Evolutionary conservation across 2,329 filamentous ascomycete species (phyloP).

Genomic region (Venturia asperata): DNA sequence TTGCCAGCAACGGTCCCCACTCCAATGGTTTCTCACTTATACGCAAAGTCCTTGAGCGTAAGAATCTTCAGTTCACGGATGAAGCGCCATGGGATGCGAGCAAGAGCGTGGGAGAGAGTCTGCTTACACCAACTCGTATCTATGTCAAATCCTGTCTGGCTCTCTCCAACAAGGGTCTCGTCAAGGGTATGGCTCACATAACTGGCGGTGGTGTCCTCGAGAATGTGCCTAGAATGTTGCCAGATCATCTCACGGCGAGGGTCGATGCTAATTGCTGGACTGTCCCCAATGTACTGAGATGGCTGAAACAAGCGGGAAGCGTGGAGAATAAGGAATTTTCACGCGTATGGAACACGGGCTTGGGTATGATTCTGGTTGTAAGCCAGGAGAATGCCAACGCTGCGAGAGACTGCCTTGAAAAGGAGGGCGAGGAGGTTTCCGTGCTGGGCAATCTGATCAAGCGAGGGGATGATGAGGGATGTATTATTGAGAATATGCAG

Average conservation of each 20-base stretch:
- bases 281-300: slow-evolving; percentile 72
- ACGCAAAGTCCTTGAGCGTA: slow-evolving; percentile 72
- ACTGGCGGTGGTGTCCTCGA: slow-evolving; percentile 89
- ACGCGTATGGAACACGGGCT: slow-evolving; percentile 86
- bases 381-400: slow-evolving; percentile 54
- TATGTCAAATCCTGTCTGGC: slow-evolving; percentile 80
- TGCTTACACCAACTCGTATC: slow-evolving; percentile 86
- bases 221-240: slow-evolving; percentile 92
- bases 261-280: slow-evolving; percentile 72
- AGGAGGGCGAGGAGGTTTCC: slow-evolving; percentile 19
- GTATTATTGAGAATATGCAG: slow-evolving; percentile 16
- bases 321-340: slow-evolving; percentile 75
- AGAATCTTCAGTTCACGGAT: slow-evolving; percentile 64
- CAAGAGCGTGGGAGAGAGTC: slow-evolving; percentile 59
- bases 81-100: slow-evolving; percentile 61
- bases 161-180: slow-evolving; percentile 48
- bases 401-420: slow-evolving; percentile 38
- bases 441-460: slow-evolving; percentile 16
- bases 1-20: slow-evolving; percentile 81
- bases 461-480: slow-evolving; percentile 14
- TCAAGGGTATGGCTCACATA: slow-evolving; percentile 95
- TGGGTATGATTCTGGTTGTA: slow-evolving; percentile 90
- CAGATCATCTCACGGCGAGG: slow-evolving; percentile 66
- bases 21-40: slow-evolving; percentile 98
- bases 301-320: slow-evolving; percentile 70